Evolutionary conservation across 441 rosid genomes (phyloP).

Genomic region (Francoa sonchifolia): DNA sequence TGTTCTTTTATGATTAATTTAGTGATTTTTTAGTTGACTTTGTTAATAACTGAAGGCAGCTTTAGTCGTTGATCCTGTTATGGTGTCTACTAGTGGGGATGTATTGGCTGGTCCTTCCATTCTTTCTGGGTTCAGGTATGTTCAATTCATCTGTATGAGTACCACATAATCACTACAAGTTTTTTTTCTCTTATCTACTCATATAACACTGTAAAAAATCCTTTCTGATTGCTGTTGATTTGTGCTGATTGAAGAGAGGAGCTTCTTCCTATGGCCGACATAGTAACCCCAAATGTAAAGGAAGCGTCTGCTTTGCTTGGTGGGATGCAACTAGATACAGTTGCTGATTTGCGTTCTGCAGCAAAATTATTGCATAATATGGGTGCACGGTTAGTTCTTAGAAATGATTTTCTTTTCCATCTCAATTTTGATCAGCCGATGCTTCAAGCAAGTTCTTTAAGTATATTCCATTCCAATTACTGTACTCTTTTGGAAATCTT

Average conservation of each 20-base stretch:
- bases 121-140: slow-evolving; percentile 53
- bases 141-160: slow-evolving; percentile 2
- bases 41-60: slow-evolving; percentile 44
- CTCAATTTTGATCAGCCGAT: background rate
- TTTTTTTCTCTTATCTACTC: background rate
- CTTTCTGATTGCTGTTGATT: slow-evolving; percentile 5
- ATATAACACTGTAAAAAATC: background rate
- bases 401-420: background rate
- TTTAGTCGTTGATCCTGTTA: slow-evolving; percentile 94
- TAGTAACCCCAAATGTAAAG: slow-evolving; percentile 79
- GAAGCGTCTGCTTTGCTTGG: slow-evolving; percentile 89
- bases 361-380: slow-evolving; percentile 54
- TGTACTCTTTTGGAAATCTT: no score
- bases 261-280: slow-evolving; percentile 72
- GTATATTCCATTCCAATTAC: no score
- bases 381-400: slow-evolving; percentile 64
- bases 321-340: slow-evolving; percentile 42
- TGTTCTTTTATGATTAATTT: slow-evolving; percentile 3
- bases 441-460: background rate
- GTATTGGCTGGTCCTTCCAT: slow-evolving; percentile 78
- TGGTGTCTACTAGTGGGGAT: slow-evolving; percentile 96
- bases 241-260: slow-evolving; percentile 46
- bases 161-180: background rate
- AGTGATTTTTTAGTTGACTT: slow-evolving; percentile 23
- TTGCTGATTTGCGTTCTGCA: slow-evolving; percentile 69